These are phyloP conservation scores for Apocynum venetum DNA, from an alignment of 257 asterid species.

Conservation along the genomic window DNA sequence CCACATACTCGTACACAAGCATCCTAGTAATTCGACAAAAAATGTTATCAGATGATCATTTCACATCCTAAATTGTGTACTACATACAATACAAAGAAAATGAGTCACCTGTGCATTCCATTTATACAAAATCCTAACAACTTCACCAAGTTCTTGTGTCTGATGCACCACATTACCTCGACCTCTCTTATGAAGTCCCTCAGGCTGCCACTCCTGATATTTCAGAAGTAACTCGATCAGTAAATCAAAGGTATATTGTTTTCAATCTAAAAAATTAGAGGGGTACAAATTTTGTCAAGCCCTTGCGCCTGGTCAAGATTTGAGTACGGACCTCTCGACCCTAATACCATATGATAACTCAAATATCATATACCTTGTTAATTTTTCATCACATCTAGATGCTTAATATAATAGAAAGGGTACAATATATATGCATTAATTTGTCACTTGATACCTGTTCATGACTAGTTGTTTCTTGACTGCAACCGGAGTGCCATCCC, in stretches of 20 bases:
- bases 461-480: slow-evolving; percentile 39
- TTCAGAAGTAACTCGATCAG: neutral
- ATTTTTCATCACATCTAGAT: too few relatives aligned
- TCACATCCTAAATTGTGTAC: neutral
- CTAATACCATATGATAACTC: too few relatives aligned
- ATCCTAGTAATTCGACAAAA: slow-evolving; percentile 28
- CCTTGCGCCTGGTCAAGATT: too few relatives aligned
- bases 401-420: too few relatives aligned
- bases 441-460: slow-evolving; percentile 29
- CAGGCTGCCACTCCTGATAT: slow-evolving; percentile 22
- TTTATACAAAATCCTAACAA: slow-evolving; percentile 51
- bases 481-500: slow-evolving; percentile 34
- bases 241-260: neutral
- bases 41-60: neutral
- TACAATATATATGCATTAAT: neutral
- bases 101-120: slow-evolving; percentile 38
- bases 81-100: neutral
- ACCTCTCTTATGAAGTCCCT: slow-evolving; percentile 33
- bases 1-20: slow-evolving; percentile 43
- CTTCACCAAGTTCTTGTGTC: slow-evolving; percentile 57
- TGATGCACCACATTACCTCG: slow-evolving; percentile 38
- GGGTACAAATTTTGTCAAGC: too few relatives aligned
- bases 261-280: too few relatives aligned
- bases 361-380: too few relatives aligned
- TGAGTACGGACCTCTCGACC: too few relatives aligned